A percentile compares a stretch with the other conserved stretches of the same genome.
Evolutionary conservation across 805 yeast species (phyloP).

Genomic region (Monosporozyma servazzii): DNA sequence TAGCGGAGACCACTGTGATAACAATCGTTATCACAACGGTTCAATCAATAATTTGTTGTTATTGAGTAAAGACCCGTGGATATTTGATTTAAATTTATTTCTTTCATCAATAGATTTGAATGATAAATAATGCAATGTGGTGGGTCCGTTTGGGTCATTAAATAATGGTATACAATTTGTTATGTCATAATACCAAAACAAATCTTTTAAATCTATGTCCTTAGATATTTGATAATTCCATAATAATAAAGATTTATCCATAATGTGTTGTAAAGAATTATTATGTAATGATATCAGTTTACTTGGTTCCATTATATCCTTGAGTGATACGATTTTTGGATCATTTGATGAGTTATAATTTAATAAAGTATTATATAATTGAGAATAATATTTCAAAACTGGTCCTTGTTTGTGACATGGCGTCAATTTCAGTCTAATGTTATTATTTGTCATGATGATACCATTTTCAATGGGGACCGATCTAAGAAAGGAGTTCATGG

Average conservation of each 20-base stretch:
- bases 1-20: too few relatives aligned
- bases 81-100: constrained; percentile 40
- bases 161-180: constrained; percentile 21
- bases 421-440: constrained; percentile 14
- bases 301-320: background rate
- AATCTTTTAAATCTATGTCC: constrained; percentile 11
- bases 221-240: constrained; percentile 24
- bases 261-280: constrained; percentile 7
- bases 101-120: constrained; percentile 43
- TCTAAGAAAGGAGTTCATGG: constrained; percentile 3
- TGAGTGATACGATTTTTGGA: background rate
- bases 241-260: constrained; percentile 18
- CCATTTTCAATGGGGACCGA: constrained; percentile 10
- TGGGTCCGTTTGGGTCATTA: constrained; percentile 16
- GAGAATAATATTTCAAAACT: background rate
- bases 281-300: background rate
- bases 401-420: background rate
- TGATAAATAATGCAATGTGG: constrained; percentile 19
- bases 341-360: constrained; percentile 7
- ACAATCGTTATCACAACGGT: too few relatives aligned
- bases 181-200: constrained; percentile 27
- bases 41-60: constrained; percentile 17
- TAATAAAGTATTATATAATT: background rate
- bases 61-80: constrained; percentile 36
- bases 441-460: constrained; percentile 10